These are phyloP conservation scores for Jacaranda copaia DNA, from an alignment of 257 asterid species.

Conservation along the genomic window DNA sequence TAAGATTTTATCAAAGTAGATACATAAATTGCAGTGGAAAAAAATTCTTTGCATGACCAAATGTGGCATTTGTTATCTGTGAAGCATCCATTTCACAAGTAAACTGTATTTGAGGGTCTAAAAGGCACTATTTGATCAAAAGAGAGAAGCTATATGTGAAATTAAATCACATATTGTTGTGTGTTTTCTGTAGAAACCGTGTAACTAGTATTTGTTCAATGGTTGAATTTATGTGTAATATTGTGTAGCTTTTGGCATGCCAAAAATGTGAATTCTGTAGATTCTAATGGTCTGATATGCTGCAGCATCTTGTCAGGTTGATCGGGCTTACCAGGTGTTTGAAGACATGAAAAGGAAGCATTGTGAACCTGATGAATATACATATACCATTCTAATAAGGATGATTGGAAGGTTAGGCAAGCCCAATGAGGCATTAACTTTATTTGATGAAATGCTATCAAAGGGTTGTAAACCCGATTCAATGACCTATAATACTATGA, in stretches of 20 bases:
- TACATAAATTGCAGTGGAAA: no score
- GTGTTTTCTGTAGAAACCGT: not conserved
- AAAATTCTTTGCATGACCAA: not conserved
- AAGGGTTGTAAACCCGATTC: slow-evolving; percentile 76
- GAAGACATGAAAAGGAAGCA: slow-evolving; percentile 85
- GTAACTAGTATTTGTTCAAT: not conserved
- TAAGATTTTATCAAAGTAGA: not conserved
- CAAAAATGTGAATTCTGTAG: slow-evolving; percentile 27
- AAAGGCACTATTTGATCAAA: not conserved
- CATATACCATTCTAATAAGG: slow-evolving; percentile 83
- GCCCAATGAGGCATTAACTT: slow-evolving; percentile 64
- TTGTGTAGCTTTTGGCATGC: slow-evolving; percentile 1
- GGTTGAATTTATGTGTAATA: not conserved
- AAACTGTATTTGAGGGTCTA: slow-evolving; percentile 10
- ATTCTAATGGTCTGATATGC: slow-evolving; percentile 70
- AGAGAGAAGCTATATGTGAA: not conserved
- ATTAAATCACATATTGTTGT: not conserved
- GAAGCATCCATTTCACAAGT: not conserved
- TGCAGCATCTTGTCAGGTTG: slow-evolving; percentile 82
- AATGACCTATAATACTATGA: slow-evolving; percentile 85
- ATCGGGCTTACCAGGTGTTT: slow-evolving; percentile 65
- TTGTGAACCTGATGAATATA: slow-evolving; percentile 83
- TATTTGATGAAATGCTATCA: slow-evolving; percentile 82
- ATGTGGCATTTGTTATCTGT: not conserved
- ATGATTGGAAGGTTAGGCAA: slow-evolving; percentile 80